These are phyloP conservation scores for Madurella fahalii DNA, from an alignment of 2,329 filamentous ascomycete genomes.

Conservation along the genomic window DNA sequence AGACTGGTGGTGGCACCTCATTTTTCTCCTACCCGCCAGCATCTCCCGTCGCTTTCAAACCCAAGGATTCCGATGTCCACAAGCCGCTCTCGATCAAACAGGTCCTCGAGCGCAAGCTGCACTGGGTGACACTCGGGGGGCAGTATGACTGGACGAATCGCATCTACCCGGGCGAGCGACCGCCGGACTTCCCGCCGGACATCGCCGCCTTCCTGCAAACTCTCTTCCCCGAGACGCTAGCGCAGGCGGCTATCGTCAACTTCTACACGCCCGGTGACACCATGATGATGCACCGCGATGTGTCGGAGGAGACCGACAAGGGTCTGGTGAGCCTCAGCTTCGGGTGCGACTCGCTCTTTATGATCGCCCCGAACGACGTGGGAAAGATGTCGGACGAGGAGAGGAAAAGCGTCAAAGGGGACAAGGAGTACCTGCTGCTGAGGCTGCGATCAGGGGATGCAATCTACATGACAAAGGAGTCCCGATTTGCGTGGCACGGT, in stretches of 20 bases:
- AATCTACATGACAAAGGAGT: conserved; percentile 79
- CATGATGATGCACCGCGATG: conserved; percentile 88
- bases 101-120: conserved; percentile 73
- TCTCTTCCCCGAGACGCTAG: conserved; percentile 71
- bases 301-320: conserved; percentile 76
- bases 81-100: conserved; percentile 65
- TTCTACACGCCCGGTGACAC: conserved; percentile 88
- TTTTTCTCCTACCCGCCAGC: conserved; percentile 52
- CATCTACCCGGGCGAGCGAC: conserved; percentile 61
- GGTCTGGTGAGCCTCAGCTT: conserved; percentile 82
- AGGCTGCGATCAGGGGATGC: conserved; percentile 80
- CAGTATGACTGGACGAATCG: conserved; percentile 97
- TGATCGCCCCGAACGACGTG: conserved; percentile 64
- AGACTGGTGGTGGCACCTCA: conserved; percentile 32
- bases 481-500: conserved; percentile 90
- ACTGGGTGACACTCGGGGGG: conserved; percentile 91
- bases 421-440: conserved; percentile 54
- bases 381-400: conserved; percentile 29
- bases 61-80: conserved; percentile 71
- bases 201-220: conserved; percentile 62
- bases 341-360: conserved; percentile 85
- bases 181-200: conserved; percentile 71
- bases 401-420: conserved; percentile 7
- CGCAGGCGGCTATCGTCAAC: conserved; percentile 91
- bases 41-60: conserved; percentile 53